These are phyloP conservation scores for Fusarium devonianum DNA, from an alignment of 2,329 filamentous ascomycete genomes.

Conservation along the genomic window DNA sequence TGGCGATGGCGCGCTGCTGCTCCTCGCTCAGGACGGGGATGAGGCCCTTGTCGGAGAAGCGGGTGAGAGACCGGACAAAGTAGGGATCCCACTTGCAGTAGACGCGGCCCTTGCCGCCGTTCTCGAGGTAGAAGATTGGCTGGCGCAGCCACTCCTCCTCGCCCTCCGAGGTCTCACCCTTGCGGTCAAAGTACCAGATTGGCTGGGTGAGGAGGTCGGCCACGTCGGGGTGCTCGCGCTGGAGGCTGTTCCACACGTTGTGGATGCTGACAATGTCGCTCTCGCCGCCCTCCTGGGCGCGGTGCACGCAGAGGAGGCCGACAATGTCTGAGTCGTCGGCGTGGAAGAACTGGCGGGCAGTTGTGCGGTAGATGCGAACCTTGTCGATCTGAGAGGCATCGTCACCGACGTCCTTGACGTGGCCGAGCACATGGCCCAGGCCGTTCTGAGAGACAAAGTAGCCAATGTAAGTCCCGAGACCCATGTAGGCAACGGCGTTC, in stretches of 20 bases:
- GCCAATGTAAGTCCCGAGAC: constrained; percentile 82
- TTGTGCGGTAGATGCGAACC: constrained; percentile 89
- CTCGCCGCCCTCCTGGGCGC: constrained; percentile 82
- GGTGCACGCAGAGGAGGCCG: constrained; percentile 80
- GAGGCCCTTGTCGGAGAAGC: constrained; percentile 75
- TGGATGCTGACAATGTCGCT: constrained; percentile 82
- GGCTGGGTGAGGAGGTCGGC: constrained; percentile 77
- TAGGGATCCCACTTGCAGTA: constrained; percentile 88
- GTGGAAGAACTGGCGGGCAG: constrained; percentile 66
- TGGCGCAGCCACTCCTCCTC: constrained; percentile 78
- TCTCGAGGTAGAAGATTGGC: constrained; percentile 79
- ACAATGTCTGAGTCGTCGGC: constrained; percentile 84
- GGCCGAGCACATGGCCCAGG: constrained; percentile 83
- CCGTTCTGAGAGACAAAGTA: constrained; percentile 91
- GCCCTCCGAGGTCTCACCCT: constrained; percentile 79
- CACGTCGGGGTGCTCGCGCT: constrained; percentile 77
- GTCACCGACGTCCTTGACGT: constrained; percentile 88
- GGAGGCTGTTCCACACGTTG: constrained; percentile 81
- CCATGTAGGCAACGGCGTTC: constrained; percentile 89
- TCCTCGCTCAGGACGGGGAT: constrained; percentile 75
- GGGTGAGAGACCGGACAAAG: constrained; percentile 77
- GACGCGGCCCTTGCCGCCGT: constrained; percentile 60
- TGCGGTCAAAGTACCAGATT: constrained; percentile 92
- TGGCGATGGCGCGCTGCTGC: constrained; percentile 71
- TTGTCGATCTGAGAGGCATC: constrained; percentile 82